Evolutionary conservation across 176 grass and related monocot genomes (phyloP), one percentile per base, ranked within the genome.

Genomic region (Carex pumila): DNA sequence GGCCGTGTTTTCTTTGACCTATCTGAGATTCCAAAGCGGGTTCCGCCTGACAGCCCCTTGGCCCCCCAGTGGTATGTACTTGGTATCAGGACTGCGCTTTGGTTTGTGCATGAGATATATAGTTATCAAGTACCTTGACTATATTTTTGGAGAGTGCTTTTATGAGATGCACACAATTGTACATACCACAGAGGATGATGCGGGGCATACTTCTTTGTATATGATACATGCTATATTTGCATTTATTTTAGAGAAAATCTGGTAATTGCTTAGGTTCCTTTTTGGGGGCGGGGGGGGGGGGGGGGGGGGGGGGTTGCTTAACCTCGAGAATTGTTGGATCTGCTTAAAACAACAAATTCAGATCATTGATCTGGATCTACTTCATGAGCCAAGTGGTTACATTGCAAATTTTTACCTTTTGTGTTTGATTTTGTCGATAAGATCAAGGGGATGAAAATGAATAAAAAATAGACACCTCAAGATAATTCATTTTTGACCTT

Each of bases 21-120:
- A 21, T 91, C 67, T 64, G 92, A 91, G 72, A 76, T 89, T 60
- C 87, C 92, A 2, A 94, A 89, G 73, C 56, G 92, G 60, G 92
- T 91, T 54, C 89, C 92, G n/a, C 87, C 92, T 37, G 87, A 94
- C 62, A 94, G 89, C 18, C 89, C 92, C 0, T 82, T 94, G 68
- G 89, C 85, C 14, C 87, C 89, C 6, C 85, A 89, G 15, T 91
- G 89, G 92, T 83, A 83, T 61, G 18, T 41, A 64, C 7, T 10
- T 64, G 34, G 19, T 32, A 18, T 77, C 50, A 15, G 22, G 5
- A 77, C 13, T 77, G 12, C 34, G 18, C 41, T 77, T 34, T 31
- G 72, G 72, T 76, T 54, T 76, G 49, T 76, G 5, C 72, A 31
- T 55, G 21, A 54, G 22, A 55, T 76, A 17, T 76, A 47, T 55